A percentile compares a stretch with the other conserved stretches of the same genome.
These are phyloP conservation scores for Casuarina cunninghamiana DNA, from an alignment of 306 rosid genomes.

Conservation along the genomic window DNA sequence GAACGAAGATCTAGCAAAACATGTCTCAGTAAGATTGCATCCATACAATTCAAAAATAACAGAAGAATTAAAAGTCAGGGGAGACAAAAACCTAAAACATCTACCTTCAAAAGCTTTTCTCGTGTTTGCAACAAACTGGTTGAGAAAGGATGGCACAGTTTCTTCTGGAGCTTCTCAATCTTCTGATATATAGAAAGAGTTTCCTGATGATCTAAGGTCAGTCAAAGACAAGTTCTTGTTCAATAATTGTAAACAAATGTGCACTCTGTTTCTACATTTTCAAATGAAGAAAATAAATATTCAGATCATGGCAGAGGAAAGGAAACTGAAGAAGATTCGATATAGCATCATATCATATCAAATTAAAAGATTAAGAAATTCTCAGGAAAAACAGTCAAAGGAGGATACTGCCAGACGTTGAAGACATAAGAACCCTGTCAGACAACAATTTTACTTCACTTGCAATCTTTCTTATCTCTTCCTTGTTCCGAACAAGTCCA, in stretches of 20 bases:
- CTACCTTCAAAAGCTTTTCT: slow-evolving; percentile 76
- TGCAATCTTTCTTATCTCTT: slow-evolving; percentile 55
- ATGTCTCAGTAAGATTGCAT: slow-evolving; percentile 11
- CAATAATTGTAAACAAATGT: slow-evolving; percentile 15
- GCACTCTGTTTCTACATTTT: slow-evolving; percentile 10
- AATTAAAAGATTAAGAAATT: neutral
- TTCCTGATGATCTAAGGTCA: slow-evolving; percentile 53
- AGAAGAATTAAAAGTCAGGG: neutral
- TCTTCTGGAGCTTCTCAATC: slow-evolving; percentile 63
- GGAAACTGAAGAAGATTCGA: neutral
- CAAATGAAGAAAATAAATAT: neutral
- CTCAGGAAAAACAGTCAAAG: slow-evolving; percentile 19
- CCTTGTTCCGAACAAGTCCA: slow-evolving; percentile 67
- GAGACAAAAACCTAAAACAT: slow-evolving; percentile 20
- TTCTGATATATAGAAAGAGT: slow-evolving; percentile 45
- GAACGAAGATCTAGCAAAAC: slow-evolving; percentile 23
- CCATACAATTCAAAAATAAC: neutral
- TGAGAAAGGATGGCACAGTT: slow-evolving; percentile 67
- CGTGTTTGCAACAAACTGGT: slow-evolving; percentile 76
- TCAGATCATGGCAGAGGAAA: neutral
- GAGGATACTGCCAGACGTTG: slow-evolving; percentile 68
- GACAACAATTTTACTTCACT: slow-evolving; percentile 58
- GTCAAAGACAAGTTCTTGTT: slow-evolving; percentile 54
- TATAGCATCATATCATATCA: neutral
- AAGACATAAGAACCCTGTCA: slow-evolving; percentile 45